A percentile compares a stretch with the other conserved stretches of the same genome.
Conservation (phyloP, 495 filamentous ascomycete genomes). For the Glarea lozoyensis region DNA sequence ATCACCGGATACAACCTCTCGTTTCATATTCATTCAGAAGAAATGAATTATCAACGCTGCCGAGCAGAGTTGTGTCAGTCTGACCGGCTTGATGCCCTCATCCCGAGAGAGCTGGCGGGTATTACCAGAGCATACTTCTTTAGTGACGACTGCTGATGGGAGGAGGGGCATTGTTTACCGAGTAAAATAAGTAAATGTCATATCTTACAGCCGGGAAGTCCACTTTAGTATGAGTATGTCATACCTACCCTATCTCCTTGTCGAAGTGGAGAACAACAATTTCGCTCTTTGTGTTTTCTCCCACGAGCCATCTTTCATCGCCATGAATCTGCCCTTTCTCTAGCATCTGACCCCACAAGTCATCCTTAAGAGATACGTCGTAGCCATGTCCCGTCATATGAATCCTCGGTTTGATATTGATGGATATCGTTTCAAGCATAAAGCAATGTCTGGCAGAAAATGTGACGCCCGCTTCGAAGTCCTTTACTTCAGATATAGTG, state of each 20-base stretch:
- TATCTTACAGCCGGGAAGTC: too few species aligned
- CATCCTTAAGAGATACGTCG: constrained; percentile 31
- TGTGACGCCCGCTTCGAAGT: constrained; percentile 42
- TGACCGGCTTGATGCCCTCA: too few species aligned
- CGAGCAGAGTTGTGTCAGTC: too few species aligned
- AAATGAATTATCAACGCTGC: too few species aligned
- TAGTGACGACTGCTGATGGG: too few species aligned
- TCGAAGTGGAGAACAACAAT: constrained; percentile 48
- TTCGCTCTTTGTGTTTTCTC: constrained; percentile 43
- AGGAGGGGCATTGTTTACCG: too few species aligned
- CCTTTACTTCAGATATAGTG: constrained; percentile 46
- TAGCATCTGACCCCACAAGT: constrained; percentile 42
- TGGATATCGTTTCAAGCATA: constrained; percentile 33
- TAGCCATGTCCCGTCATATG: constrained; percentile 20
- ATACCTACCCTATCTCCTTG: not conserved
- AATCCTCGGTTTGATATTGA: constrained; percentile 19
- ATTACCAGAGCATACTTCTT: too few species aligned
- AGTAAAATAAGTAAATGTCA: too few species aligned
- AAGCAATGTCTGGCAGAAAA: constrained; percentile 47
- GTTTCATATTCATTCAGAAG: too few species aligned
- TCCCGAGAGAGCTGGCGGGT: too few species aligned
- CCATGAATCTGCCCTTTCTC: constrained; percentile 49
- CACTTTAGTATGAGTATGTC: too few species aligned
- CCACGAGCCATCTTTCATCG: constrained; percentile 54
- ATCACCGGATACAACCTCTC: too few species aligned